These are phyloP conservation scores for Alternaria longipes DNA, from an alignment of 2,329 filamentous ascomycete genomes.

Conservation along the genomic window DNA sequence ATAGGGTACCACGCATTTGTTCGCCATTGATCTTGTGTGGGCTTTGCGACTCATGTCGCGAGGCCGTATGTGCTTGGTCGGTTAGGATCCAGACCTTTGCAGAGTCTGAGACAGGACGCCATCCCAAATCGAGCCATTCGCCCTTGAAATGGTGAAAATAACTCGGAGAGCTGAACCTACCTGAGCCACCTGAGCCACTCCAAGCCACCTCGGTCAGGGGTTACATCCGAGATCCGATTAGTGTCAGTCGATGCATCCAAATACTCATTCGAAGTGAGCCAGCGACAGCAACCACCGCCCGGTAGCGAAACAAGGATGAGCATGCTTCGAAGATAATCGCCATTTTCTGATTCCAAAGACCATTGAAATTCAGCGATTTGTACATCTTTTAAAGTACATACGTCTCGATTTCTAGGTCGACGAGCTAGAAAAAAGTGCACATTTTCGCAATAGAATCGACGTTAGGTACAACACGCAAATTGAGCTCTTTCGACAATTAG, in stretches of 20 bases:
- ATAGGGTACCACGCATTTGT: not conserved
- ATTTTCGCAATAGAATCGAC: not conserved
- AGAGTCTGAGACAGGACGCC: not conserved
- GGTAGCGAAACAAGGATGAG: not conserved
- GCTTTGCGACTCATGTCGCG: not conserved
- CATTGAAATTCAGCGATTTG: not conserved
- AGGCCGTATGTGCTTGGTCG: not conserved
- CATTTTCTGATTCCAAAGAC: not conserved
- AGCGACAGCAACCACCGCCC: not conserved
- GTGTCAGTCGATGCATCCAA: not conserved
- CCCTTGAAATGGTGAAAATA: not conserved
- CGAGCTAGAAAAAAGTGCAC: not conserved
- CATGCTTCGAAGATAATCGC: not conserved
- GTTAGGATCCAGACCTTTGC: not conserved
- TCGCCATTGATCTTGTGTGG: not conserved
- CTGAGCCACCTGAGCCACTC: not conserved
- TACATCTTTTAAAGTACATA: not conserved
- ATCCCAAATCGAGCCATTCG: slow-evolving; percentile 3
- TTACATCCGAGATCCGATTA: slow-evolving; percentile 8
- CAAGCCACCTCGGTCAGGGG: not conserved
- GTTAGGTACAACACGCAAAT: not conserved
- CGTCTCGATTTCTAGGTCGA: not conserved
- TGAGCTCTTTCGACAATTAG: not conserved
- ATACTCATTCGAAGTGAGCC: not conserved
- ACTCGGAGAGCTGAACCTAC: not conserved